A percentile compares a stretch with the other conserved stretches of the same genome.
Conservation (phyloP, 2,329 filamentous ascomycete genomes). For the Aspergillus pseudoviridinutans region DNA sequence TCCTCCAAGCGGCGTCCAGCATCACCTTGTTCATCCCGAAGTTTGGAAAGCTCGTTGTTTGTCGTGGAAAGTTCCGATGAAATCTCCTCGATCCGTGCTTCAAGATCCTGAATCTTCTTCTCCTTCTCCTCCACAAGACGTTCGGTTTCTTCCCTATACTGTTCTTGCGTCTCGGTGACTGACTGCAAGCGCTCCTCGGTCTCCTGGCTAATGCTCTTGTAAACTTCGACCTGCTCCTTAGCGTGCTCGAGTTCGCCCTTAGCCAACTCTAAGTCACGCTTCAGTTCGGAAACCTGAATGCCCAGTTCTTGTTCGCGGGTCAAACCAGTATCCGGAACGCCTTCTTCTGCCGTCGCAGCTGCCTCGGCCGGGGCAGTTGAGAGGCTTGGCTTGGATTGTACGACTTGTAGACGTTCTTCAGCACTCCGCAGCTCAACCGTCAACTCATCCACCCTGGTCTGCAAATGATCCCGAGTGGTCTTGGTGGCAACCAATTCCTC, state of each 20-base stretch:
- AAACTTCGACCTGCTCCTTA: constrained; percentile 77
- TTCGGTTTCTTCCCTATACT: constrained; percentile 86
- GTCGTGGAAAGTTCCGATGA: constrained; percentile 74
- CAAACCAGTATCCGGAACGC: constrained; percentile 54
- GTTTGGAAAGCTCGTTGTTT: constrained; percentile 73
- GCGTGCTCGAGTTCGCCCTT: constrained; percentile 76
- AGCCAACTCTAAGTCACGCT: constrained; percentile 78
- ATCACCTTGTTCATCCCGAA: constrained; percentile 79
- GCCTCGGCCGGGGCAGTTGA: constrained; percentile 47
- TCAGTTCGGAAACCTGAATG: constrained; percentile 79
- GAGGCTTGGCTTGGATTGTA: constrained; percentile 74
- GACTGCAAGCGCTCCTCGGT: constrained; percentile 84
- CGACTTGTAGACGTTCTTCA: constrained; percentile 76
- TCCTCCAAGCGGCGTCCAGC: constrained; percentile 68
- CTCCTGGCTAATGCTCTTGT: constrained; percentile 79
- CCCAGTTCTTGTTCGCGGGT: constrained; percentile 74
- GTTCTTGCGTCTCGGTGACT: constrained; percentile 73
- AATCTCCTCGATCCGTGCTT: constrained; percentile 79
- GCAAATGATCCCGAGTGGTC: constrained; percentile 83
- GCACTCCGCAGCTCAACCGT: constrained; percentile 82
- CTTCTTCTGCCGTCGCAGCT: constrained; percentile 40
- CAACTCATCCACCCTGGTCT: constrained; percentile 82
- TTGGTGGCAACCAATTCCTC: constrained; percentile 84
- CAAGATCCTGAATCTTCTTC: constrained; percentile 71
- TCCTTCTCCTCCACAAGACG: constrained; percentile 72